Evolutionary conservation across 208 protist species (phyloP).

Genomic region (Naegleria lovaniensis): DNA sequence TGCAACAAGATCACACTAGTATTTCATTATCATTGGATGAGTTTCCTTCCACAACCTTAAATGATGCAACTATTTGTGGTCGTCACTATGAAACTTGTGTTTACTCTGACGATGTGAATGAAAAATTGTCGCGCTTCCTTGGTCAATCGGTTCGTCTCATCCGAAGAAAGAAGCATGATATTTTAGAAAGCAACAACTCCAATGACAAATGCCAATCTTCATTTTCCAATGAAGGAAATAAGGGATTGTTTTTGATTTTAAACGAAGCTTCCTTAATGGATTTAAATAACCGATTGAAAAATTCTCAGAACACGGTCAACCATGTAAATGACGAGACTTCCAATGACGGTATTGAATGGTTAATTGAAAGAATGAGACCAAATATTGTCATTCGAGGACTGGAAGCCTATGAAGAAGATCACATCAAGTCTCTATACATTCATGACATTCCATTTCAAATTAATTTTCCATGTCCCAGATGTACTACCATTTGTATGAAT

Average conservation of each 20-base stretch:
- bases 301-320: background rate
- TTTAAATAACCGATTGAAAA: slow-evolving; percentile 11
- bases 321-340: background rate
- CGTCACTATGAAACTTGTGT: background rate
- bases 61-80: background rate
- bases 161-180: background rate
- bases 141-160: background rate
- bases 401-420: background rate
- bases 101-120: background rate
- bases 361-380: slow-evolving; percentile 18
- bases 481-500: slow-evolving; percentile 19
- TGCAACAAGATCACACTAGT: background rate
- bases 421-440: background rate
- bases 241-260: background rate
- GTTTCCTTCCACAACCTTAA: background rate
- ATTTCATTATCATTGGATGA: background rate
- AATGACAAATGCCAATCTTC: background rate
- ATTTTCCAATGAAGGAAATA: slow-evolving; percentile 5
- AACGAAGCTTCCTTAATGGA: background rate
- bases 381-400: background rate
- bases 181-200: background rate
- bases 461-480: background rate
- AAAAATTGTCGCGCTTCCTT: background rate
- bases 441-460: background rate
- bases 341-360: background rate